These are phyloP conservation scores for Xerocomus potaroensis DNA, from an alignment of 768 basidiomycete genomes.

Conservation along the genomic window DNA sequence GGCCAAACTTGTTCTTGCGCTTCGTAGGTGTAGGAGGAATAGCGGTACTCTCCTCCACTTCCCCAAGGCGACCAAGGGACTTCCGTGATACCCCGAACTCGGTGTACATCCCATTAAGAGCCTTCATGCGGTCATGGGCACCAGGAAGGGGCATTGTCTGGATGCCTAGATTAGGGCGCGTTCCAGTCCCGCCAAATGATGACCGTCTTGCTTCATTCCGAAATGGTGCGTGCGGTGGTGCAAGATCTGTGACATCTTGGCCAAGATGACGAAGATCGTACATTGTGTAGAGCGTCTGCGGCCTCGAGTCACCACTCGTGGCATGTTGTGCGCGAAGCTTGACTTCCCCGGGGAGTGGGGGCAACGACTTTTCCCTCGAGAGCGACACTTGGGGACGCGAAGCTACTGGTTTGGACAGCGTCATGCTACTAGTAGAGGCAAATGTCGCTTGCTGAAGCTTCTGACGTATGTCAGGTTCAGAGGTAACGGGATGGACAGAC, in stretches of 20 bases:
- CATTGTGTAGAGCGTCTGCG: slow-evolving; percentile 61
- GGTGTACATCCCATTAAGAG: slow-evolving; percentile 47
- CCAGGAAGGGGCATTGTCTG: slow-evolving; percentile 47
- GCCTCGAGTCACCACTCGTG: slow-evolving; percentile 42
- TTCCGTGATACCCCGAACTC: slow-evolving; percentile 70
- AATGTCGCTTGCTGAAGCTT: slow-evolving; percentile 37
- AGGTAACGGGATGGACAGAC: slow-evolving; percentile 48
- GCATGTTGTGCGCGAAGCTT: slow-evolving; percentile 36
- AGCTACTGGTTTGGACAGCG: slow-evolving; percentile 20
- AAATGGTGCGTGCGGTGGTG: slow-evolving; percentile 64
- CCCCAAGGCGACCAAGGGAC: slow-evolving; percentile 43
- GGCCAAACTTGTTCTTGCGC: slow-evolving; percentile 70
- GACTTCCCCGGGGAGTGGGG: slow-evolving; percentile 65
- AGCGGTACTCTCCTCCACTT: slow-evolving; percentile 26
- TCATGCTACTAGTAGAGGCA: slow-evolving; percentile 31
- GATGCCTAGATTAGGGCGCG: slow-evolving; percentile 48
- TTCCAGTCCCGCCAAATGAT: slow-evolving; percentile 67
- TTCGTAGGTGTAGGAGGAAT: slow-evolving; percentile 42
- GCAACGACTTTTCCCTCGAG: slow-evolving; percentile 69
- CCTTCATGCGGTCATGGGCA: slow-evolving; percentile 33
- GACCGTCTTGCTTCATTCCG: slow-evolving; percentile 61
- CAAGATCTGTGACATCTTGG: slow-evolving; percentile 42
- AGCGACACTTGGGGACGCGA: slow-evolving; percentile 21
- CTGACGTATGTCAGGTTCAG: slow-evolving; percentile 60
- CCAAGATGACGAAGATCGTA: slow-evolving; percentile 55